Evolutionary conservation across 2,329 filamentous ascomycete species (phyloP).

Genomic region (Fusarium sp.): DNA sequence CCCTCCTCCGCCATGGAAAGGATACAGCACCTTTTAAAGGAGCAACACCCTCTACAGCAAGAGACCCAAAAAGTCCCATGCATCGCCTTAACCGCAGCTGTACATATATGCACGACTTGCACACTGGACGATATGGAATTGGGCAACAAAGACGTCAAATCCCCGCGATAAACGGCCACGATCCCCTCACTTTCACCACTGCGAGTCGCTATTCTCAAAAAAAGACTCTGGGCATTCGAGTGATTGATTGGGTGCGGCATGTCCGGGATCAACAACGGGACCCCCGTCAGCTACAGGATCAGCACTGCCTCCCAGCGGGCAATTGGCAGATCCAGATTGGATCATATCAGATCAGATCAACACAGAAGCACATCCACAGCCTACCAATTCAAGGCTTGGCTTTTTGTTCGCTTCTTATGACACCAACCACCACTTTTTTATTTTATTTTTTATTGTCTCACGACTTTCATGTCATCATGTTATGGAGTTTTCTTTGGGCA

Average conservation of each 20-base stretch:
- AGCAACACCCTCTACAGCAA: not conserved
- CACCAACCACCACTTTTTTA: constrained; percentile 9
- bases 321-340: constrained; percentile 9
- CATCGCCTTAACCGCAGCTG: constrained; percentile 9
- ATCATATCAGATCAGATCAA: constrained; percentile 10
- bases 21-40: constrained; percentile 7
- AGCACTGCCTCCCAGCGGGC: constrained; percentile 30
- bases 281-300: constrained; percentile 42
- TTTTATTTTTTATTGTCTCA: not conserved
- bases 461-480: constrained; percentile 18
- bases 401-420: constrained; percentile 14
- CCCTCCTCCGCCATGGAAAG: constrained; percentile 10
- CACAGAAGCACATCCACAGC: constrained; percentile 18
- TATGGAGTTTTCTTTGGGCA: constrained; percentile 25
- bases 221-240: constrained; percentile 17
- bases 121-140: constrained; percentile 10
- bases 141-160: constrained; percentile 11
- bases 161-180: constrained; percentile 1
- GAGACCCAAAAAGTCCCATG: constrained; percentile 16
- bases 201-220: not conserved
- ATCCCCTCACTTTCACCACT: not conserved
- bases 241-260: constrained; percentile 41
- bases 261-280: constrained; percentile 36
- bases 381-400: constrained; percentile 19
- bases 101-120: constrained; percentile 5